Percentiles rank a stretch among this genome's conserved stretches.
phyloP scores from a whole-genome alignment of 805 yeast genomes.

The Sugiyamaella mastotermitis region DNA sequence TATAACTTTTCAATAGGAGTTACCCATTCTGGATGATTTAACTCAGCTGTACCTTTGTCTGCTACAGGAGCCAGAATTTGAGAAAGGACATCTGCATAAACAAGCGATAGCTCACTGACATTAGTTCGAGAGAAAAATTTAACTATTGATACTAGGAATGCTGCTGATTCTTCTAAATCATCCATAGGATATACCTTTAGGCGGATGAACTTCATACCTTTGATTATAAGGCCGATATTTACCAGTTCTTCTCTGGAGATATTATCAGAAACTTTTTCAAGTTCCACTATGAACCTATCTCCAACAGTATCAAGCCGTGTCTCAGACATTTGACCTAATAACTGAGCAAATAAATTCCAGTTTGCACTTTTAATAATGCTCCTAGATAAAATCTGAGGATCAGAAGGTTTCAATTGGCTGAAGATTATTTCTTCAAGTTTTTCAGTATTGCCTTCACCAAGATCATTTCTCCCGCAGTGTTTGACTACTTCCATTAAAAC shows the following conservation, averaged over 20 bases:
- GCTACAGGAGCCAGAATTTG: constrained; percentile 76
- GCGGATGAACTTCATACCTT: constrained; percentile 85
- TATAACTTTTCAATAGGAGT: constrained; percentile 66
- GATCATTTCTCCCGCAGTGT: constrained; percentile 68
- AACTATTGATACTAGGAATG: constrained; percentile 76
- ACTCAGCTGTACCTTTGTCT: constrained; percentile 83
- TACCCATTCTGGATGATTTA: constrained; percentile 93
- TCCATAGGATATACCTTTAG: constrained; percentile 83
- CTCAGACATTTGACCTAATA: constrained; percentile 86
- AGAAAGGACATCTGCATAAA: constrained; percentile 81
- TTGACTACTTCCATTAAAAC: constrained; percentile 88
- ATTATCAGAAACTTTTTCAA: constrained; percentile 69
- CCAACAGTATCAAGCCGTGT: constrained; percentile 80
- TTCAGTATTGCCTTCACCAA: constrained; percentile 73
- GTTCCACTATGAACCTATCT: constrained; percentile 86
- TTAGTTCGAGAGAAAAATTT: constrained; percentile 65
- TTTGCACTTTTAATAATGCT: constrained; percentile 80
- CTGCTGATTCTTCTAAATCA: constrained; percentile 87
- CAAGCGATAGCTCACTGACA: constrained; percentile 40
- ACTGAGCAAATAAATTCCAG: constrained; percentile 86
- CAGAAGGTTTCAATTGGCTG: constrained; percentile 81
- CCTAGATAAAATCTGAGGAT: constrained; percentile 61
- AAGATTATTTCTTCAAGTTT: constrained; percentile 91
- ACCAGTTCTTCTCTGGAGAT: constrained; percentile 50
- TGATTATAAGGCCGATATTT: constrained; percentile 64